A percentile compares a stretch with the other conserved stretches of the same genome.
Conservation (phyloP, 1,139 yeast genomes). For the Saccharomyces uvarum region DNA sequence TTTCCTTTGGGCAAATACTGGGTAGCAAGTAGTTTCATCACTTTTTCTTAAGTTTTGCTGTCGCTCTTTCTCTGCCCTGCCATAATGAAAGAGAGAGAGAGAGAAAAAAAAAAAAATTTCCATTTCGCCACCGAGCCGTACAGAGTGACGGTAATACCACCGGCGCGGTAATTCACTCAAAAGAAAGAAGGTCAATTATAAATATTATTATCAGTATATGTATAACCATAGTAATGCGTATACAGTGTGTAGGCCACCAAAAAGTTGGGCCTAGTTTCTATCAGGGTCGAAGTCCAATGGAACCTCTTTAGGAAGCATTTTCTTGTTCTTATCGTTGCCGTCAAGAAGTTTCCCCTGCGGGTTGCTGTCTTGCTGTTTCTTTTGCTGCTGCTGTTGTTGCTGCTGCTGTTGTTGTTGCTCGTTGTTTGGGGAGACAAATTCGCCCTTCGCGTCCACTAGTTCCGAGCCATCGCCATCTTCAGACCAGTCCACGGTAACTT, state of each 20-base stretch:
- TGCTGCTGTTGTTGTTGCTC: slow-evolving; percentile 1
- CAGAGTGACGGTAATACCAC: background rate
- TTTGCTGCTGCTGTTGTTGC: background rate
- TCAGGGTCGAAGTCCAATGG: slow-evolving; percentile 14
- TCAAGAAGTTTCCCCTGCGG: slow-evolving; percentile 2
- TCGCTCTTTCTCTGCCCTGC: background rate
- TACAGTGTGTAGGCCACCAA: background rate
- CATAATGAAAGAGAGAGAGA: background rate
- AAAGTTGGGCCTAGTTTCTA: slow-evolving; percentile 3
- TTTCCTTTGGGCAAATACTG: background rate
- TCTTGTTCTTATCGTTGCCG: slow-evolving; percentile 1
- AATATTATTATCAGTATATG: background rate
- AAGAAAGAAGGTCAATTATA: background rate
- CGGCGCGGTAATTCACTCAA: background rate
- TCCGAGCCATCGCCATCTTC: slow-evolving; percentile 43
- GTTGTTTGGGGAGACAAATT: background rate
- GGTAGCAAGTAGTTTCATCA: background rate
- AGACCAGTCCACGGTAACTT: slow-evolving; percentile 55
- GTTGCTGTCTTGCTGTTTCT: background rate
- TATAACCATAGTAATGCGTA: background rate
- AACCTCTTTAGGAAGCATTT: slow-evolving; percentile 5
- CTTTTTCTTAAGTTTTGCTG: background rate
- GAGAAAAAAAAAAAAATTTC: slow-evolving; percentile 2
- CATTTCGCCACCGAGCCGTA: slow-evolving; percentile 7
- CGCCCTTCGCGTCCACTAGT: slow-evolving; percentile 11